Conservation (phyloP, 2,329 filamentous ascomycete species). For the Albophoma yamanashiensis region DNA sequence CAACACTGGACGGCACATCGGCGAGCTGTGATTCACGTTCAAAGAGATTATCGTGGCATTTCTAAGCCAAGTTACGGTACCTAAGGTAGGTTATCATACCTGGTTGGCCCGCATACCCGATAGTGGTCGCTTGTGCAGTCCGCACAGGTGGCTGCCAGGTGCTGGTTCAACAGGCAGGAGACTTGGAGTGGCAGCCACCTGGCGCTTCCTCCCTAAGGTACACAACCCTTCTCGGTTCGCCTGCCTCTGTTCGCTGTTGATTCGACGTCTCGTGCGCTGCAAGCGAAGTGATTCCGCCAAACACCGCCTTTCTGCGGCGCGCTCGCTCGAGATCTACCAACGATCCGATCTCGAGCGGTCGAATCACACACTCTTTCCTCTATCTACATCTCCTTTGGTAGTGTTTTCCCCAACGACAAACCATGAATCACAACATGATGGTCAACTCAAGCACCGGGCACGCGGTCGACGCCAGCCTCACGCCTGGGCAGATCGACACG, state of each 20-base stretch:
- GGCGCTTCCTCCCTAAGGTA: too few relatives aligned
- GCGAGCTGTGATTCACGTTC: not conserved
- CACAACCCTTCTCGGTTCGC: not conserved
- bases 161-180: not conserved
- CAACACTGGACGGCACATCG: not conserved
- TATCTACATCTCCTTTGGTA: not conserved
- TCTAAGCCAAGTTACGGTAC: too few relatives aligned
- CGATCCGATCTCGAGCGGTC: not conserved
- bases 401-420: too few relatives aligned
- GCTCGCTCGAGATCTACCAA: too few relatives aligned
- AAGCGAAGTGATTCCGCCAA: not conserved
- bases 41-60: too few relatives aligned
- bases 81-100: too few relatives aligned
- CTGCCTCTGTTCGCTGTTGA: not conserved
- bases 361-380: not conserved
- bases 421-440: not conserved
- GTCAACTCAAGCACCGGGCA: not conserved
- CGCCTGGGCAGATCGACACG: conserved; percentile 25
- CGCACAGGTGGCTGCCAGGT: not conserved
- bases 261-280: too few relatives aligned
- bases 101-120: not conserved
- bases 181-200: not conserved
- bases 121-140: not conserved
- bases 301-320: not conserved
- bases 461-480: conserved; percentile 13